These are phyloP conservation scores for Fomitopsis serialis DNA, from an alignment of 768 basidiomycete species.

Conservation along the genomic window DNA sequence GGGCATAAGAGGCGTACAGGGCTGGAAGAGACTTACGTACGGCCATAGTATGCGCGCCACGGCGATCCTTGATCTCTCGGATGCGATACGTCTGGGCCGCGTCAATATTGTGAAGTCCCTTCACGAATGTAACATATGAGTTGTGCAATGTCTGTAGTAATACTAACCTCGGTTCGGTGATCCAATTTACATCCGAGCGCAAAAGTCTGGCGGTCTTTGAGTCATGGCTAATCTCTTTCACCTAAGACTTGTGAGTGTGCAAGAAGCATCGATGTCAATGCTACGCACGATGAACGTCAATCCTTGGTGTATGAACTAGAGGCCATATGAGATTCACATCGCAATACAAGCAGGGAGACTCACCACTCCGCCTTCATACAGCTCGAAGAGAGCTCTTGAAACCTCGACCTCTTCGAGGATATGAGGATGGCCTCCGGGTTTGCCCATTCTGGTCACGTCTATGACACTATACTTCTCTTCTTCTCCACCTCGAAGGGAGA, in stretches of 20 bases:
- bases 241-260: constrained; percentile 30
- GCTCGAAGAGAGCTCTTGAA: constrained; percentile 79
- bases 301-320: constrained; percentile 85
- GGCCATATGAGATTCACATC: constrained; percentile 3
- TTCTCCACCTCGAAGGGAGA: constrained; percentile 69
- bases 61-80: constrained; percentile 54
- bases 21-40: constrained; percentile 35
- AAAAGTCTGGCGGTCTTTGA: constrained; percentile 63
- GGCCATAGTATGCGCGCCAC: constrained; percentile 63
- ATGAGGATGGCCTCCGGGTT: constrained; percentile 29
- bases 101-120: constrained; percentile 60
- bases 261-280: not conserved
- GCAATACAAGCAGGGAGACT: constrained; percentile 16
- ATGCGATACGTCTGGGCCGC: constrained; percentile 74
- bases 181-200: constrained; percentile 79
- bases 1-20: not conserved
- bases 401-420: constrained; percentile 81
- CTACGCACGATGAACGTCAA: constrained; percentile 64
- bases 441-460: constrained; percentile 44
- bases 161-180: constrained; percentile 39
- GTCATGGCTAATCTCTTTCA: constrained; percentile 80
- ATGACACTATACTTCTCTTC: constrained; percentile 79
- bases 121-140: not conserved
- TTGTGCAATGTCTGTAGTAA: not conserved
- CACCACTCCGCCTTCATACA: constrained; percentile 87